These are phyloP conservation scores for Hirsutella minnesotensis DNA, from an alignment of 2,329 filamentous ascomycete species.

Conservation along the genomic window DNA sequence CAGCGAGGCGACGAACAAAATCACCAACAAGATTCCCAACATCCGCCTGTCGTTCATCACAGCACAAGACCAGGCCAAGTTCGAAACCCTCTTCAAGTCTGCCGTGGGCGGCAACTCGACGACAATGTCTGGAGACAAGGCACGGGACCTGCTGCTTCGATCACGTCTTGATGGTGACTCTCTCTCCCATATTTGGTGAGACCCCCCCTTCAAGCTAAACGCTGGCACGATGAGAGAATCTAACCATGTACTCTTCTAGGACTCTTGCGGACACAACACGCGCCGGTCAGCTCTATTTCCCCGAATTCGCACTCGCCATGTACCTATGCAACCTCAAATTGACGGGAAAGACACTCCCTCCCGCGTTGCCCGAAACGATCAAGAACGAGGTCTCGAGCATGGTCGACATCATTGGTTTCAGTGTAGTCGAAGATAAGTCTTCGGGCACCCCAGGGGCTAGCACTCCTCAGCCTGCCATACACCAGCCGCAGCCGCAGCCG, in stretches of 20 bases:
- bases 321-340: conserved; percentile 93
- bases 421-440: conserved; percentile 63
- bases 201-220: too few relatives aligned
- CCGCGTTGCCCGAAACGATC: conserved; percentile 67
- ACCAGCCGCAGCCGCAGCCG: conserved; percentile 63
- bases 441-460: conserved; percentile 47
- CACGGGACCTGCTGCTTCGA: conserved; percentile 74
- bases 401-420: conserved; percentile 98
- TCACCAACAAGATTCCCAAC: conserved; percentile 73
- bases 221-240: too few relatives aligned
- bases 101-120: conserved; percentile 75
- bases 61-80: conserved; percentile 86
- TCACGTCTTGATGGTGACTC: conserved; percentile 81
- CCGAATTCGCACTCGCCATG: conserved; percentile 96
- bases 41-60: conserved; percentile 95
- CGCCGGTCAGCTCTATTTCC: conserved; percentile 90
- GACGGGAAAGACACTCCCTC: conserved; percentile 72
- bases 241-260: conserved; percentile 35
- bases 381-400: conserved; percentile 98
- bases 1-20: conserved; percentile 33
- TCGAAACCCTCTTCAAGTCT: conserved; percentile 95
- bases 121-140: conserved; percentile 86
- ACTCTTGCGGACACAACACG: conserved; percentile 91
- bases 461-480: conserved; percentile 39
- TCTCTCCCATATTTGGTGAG: conserved; percentile 84